These are phyloP conservation scores for Lasiosphaeriaceae sp. DNA, from an alignment of 495 filamentous ascomycete species.

Conservation along the genomic window DNA sequence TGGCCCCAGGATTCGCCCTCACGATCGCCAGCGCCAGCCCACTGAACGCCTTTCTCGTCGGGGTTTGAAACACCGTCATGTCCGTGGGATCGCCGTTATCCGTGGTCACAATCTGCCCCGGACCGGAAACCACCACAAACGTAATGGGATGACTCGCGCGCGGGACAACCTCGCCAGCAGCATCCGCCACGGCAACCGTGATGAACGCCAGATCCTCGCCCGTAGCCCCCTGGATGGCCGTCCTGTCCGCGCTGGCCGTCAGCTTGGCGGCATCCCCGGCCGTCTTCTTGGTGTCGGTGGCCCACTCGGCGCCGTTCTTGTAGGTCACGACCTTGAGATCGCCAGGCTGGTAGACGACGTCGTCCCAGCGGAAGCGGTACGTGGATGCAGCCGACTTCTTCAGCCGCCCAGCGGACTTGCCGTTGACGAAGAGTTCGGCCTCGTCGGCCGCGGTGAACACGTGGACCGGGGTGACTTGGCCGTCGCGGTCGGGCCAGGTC, in stretches of 20 bases:
- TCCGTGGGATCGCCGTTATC: conserved; percentile 48
- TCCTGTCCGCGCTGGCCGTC: conserved; percentile 34
- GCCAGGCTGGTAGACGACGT: conserved; percentile 41
- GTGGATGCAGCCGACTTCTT: conserved; percentile 25
- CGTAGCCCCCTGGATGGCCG: conserved; percentile 31
- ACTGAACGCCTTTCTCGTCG: conserved; percentile 39
- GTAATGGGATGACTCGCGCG: conserved; percentile 35
- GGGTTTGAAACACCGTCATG: conserved; percentile 39
- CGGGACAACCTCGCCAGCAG: conserved; percentile 16
- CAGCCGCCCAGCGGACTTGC: conserved; percentile 34
- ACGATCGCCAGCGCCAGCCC: conserved; percentile 43
- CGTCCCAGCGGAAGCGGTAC: conserved; percentile 49
- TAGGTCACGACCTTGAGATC: conserved; percentile 43
- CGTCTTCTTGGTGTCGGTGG: conserved; percentile 33
- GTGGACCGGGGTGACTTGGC: conserved; percentile 46
- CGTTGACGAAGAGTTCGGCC: conserved; percentile 51
- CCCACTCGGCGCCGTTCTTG: conserved; percentile 43
- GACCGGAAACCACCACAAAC: conserved; percentile 34
- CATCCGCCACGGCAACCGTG: conserved; percentile 39
- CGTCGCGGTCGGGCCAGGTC: conserved; percentile 47
- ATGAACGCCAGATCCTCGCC: conserved; percentile 42
- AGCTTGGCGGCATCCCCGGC: conserved; percentile 31
- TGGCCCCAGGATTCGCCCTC: conserved; percentile 23
- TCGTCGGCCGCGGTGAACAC: conserved; percentile 45
- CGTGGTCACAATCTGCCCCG: conserved; percentile 41